A percentile compares a stretch with the other conserved stretches of the same genome.
These are phyloP conservation scores for Chlamydomonas schloesseri DNA, from an alignment of 139 green algal species.

Conservation along the genomic window DNA sequence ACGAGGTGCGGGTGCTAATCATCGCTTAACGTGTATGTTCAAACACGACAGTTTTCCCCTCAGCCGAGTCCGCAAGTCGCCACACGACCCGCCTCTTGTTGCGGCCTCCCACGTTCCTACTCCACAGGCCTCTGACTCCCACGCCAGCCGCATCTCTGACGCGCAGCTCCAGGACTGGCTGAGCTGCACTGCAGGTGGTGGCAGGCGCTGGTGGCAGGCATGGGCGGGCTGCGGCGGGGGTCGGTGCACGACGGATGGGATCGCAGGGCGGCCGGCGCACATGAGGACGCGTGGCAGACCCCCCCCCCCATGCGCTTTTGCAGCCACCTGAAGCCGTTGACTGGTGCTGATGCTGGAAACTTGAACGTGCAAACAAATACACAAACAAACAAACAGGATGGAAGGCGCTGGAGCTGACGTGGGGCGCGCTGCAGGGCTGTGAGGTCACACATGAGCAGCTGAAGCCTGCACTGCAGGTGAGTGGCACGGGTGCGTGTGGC, in stretches of 20 bases:
- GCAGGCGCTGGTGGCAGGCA: background rate
- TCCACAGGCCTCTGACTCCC: background rate
- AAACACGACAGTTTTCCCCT: too few species aligned
- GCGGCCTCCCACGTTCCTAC: too few species aligned
- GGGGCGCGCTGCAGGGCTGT: conserved; percentile 31
- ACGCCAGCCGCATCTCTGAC: conserved; percentile 23
- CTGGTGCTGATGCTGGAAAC: too few species aligned
- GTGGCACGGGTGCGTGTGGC: background rate
- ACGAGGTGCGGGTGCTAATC: background rate
- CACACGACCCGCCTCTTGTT: too few species aligned
- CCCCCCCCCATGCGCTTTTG: background rate
- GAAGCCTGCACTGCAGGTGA: conserved; percentile 37
- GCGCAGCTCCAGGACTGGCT: conserved; percentile 37
- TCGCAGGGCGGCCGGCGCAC: too few species aligned
- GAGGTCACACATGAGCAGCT: conserved; percentile 5
- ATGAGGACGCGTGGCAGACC: background rate
- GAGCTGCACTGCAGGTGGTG: conserved; percentile 24
- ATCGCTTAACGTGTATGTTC: too few species aligned
- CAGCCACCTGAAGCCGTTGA: background rate
- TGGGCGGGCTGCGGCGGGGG: background rate
- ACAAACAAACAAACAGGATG: background rate
- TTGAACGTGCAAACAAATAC: too few species aligned
- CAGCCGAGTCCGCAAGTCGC: too few species aligned
- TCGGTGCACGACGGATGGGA: too few species aligned
- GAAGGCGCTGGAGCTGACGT: conserved; percentile 39